These are phyloP conservation scores for Prunus padus DNA, from an alignment of 306 rosid species.

Conservation along the genomic window DNA sequence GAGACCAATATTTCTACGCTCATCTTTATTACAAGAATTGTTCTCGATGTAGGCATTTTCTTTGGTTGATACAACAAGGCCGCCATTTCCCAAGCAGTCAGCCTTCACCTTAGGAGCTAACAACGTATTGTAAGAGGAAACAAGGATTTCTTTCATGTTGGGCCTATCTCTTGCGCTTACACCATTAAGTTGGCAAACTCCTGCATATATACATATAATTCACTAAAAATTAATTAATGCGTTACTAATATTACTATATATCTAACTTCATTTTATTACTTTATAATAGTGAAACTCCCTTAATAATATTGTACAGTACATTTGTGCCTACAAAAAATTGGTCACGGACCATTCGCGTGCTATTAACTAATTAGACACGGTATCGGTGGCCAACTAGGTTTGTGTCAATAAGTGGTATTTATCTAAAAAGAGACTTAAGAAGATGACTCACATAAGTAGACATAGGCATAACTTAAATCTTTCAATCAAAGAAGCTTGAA, in stretches of 20 bases:
- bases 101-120: constrained; percentile 72
- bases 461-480: too few species aligned
- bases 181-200: constrained; percentile 61
- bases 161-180: constrained; percentile 57
- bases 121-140: constrained; percentile 66
- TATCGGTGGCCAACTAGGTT: too few species aligned
- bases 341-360: too few species aligned
- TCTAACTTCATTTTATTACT: too few species aligned
- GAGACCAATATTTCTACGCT: constrained; percentile 6
- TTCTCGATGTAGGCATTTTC: constrained; percentile 16
- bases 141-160: constrained; percentile 58
- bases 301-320: too few species aligned
- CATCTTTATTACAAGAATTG: constrained; percentile 24
- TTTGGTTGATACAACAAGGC: constrained; percentile 20
- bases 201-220: constrained; percentile 38
- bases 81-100: constrained; percentile 40
- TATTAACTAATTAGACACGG: too few species aligned
- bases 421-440: too few species aligned
- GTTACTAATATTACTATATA: too few species aligned
- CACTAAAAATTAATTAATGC: background rate
- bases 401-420: too few species aligned
- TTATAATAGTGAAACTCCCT: too few species aligned
- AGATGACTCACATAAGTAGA: too few species aligned
- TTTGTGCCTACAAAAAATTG: too few species aligned
- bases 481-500: background rate